These are phyloP conservation scores for Colletotrichum horii DNA, from an alignment of 2,329 filamentous ascomycete species.

Conservation along the genomic window DNA sequence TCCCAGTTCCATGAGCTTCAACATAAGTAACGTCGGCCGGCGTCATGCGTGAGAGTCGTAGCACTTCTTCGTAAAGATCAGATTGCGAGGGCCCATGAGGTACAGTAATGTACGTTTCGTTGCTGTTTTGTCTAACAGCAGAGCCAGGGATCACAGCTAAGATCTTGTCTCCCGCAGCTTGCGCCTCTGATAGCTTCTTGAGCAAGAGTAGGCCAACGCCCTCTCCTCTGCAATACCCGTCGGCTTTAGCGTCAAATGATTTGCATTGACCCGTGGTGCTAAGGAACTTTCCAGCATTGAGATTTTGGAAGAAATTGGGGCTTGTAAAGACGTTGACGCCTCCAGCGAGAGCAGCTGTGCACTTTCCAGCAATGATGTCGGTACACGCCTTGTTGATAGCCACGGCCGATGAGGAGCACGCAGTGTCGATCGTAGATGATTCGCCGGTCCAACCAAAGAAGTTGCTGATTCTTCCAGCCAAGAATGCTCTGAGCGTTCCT, in stretches of 20 bases:
- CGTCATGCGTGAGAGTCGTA: constrained; percentile 35
- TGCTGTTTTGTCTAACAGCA: constrained; percentile 47
- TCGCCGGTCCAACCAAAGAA: constrained; percentile 41
- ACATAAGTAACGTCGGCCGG: constrained; percentile 22
- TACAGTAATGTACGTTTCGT: constrained; percentile 31
- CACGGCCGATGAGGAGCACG: constrained; percentile 41
- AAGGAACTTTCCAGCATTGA: constrained; percentile 25
- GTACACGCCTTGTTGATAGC: constrained; percentile 39
- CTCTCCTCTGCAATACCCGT: constrained; percentile 59
- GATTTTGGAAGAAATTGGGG: constrained; percentile 23
- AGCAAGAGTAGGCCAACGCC: constrained; percentile 49
- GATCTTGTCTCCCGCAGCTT: constrained; percentile 51
- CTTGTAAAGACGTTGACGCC: constrained; percentile 40
- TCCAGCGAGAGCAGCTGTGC: constrained; percentile 38
- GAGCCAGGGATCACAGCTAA: constrained; percentile 43
- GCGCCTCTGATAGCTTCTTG: constrained; percentile 50
- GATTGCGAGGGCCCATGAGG: constrained; percentile 24
- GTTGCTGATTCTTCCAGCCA: constrained; percentile 36
- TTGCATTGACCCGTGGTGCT: constrained; percentile 36
- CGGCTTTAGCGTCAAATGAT: constrained; percentile 34
- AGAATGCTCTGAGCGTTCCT: constrained; percentile 36
- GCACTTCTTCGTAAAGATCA: constrained; percentile 54
- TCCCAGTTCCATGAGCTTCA: constrained; percentile 51
- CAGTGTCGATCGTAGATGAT: constrained; percentile 38
- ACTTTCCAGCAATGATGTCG: constrained; percentile 30